phyloP scores from a whole-genome alignment of 2,329 filamentous ascomycete species.

The Neonectria ditissima region DNA sequence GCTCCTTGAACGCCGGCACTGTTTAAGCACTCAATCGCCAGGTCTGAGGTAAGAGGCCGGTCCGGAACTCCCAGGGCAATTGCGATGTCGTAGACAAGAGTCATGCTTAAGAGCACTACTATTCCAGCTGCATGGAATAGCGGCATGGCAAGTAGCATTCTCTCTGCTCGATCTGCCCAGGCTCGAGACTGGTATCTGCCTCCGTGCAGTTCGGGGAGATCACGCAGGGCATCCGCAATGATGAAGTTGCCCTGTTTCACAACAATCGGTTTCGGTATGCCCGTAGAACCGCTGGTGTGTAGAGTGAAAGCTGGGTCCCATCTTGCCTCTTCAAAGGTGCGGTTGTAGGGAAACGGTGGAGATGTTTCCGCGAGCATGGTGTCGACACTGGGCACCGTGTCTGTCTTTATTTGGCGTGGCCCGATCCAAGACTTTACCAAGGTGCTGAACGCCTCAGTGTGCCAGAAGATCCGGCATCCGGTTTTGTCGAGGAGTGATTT shows the following conservation, averaged over 20 bases:
- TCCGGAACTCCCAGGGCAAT: slow-evolving; percentile 48
- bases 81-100: slow-evolving; percentile 24
- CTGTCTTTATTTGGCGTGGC: slow-evolving; percentile 28
- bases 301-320: slow-evolving; percentile 47
- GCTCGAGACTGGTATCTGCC: neutral
- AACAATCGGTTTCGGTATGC: slow-evolving; percentile 44
- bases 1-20: slow-evolving; percentile 44
- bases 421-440: neutral
- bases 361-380: neutral
- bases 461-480: slow-evolving; percentile 34
- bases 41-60: slow-evolving; percentile 51
- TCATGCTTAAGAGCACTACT: slow-evolving; percentile 19
- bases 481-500: slow-evolving; percentile 42
- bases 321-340: slow-evolving; percentile 46
- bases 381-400: slow-evolving; percentile 30
- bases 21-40: slow-evolving; percentile 48
- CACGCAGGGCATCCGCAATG: slow-evolving; percentile 21
- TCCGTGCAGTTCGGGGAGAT: slow-evolving; percentile 25
- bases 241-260: slow-evolving; percentile 32
- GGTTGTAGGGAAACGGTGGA: slow-evolving; percentile 45
- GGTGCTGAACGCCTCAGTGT: neutral
- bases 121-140: slow-evolving; percentile 40
- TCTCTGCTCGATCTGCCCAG: slow-evolving; percentile 3
- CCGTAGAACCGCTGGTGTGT: slow-evolving; percentile 54
- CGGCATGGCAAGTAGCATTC: slow-evolving; percentile 35